Evolutionary conservation across 2,329 filamentous ascomycete genomes (phyloP).

Genomic region (Coleophoma cylindrospora): DNA sequence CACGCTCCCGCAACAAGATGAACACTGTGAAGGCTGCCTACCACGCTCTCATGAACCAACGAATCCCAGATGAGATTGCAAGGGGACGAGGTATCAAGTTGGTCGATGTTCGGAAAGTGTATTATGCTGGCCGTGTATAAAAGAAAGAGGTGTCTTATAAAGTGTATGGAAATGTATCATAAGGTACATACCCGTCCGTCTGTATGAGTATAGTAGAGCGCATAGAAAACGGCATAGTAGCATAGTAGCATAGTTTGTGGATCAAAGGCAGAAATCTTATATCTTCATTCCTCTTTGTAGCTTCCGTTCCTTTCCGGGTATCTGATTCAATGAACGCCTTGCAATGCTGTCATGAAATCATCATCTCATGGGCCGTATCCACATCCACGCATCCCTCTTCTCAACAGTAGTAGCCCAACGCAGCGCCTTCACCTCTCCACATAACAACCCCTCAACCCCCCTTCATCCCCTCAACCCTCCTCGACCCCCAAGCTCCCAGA

Average conservation of each 20-base stretch:
- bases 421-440: not conserved
- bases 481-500: constrained; percentile 2
- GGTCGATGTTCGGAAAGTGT: constrained; percentile 94
- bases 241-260: constrained; percentile 12
- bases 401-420: too few relatives aligned
- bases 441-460: not conserved
- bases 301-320: constrained; percentile 8
- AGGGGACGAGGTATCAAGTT: constrained; percentile 88
- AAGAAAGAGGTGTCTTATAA: not conserved
- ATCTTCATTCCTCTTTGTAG: constrained; percentile 1
- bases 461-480: not conserved
- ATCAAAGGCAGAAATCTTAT: constrained; percentile 5
- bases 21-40: constrained; percentile 93
- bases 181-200: too few relatives aligned
- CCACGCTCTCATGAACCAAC: constrained; percentile 77
- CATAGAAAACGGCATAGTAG: constrained; percentile 17
- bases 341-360: not conserved
- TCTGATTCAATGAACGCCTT: constrained; percentile 13
- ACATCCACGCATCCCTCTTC: too few relatives aligned
- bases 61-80: constrained; percentile 84
- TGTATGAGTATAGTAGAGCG: constrained; percentile 41
- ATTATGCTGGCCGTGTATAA: constrained; percentile 67
- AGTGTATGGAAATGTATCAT: too few relatives aligned
- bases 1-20: constrained; percentile 89
- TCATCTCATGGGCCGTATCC: not conserved